Evolutionary conservation across 2,329 filamentous ascomycete species (phyloP), one percentile per base, ranked within the genome.

Genomic region (Phyllosticta citriasiana): DNA sequence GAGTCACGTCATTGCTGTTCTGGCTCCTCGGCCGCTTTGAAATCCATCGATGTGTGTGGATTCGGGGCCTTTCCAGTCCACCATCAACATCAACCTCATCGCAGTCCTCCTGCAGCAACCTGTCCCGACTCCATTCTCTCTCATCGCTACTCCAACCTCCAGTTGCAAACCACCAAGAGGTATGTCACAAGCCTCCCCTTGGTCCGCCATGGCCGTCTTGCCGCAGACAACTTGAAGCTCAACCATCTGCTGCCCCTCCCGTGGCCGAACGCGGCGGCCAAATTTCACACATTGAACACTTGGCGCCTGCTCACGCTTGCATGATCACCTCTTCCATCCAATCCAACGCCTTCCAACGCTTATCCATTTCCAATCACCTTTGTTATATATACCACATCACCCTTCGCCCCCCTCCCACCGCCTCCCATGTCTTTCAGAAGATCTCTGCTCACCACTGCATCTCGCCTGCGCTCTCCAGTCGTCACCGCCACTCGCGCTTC

Each of bases 371-470:
- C 57, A 51, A 57, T 22, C 57, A 26, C 22, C 60, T 54, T 64
- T 63, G 62, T 51, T 62, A 66, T 67, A 67, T 71, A 74, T 58
- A 47, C 35, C 25, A 71, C 70, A 22, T 59, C 50, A 51, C 19
- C 19, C 10, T 19, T 4, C 27, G 9, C 6, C 26, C 50, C 8
- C 64, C 67, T 27, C 53, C 50, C 40, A 59, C 40, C 12, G n/a
- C 47, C 30, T 30, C 54, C 27, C 60, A 66, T 57, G 55, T 77
- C 77, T 74, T 75, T 76, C 61, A 65, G 67, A 62, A 73, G 74
- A 73, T 75, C 74, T 65, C 65, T 78, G 67, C 76, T 78, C 67
- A 77, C 75, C 64, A 71, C 71, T 65, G 66, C 56, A 7, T 24
- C 74, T 55, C 74, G 71, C 57, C 65, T 70, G 62, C 70, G 66